phyloP scores from a whole-genome alignment of 1,139 yeast species.

The Diutina rugosa region DNA sequence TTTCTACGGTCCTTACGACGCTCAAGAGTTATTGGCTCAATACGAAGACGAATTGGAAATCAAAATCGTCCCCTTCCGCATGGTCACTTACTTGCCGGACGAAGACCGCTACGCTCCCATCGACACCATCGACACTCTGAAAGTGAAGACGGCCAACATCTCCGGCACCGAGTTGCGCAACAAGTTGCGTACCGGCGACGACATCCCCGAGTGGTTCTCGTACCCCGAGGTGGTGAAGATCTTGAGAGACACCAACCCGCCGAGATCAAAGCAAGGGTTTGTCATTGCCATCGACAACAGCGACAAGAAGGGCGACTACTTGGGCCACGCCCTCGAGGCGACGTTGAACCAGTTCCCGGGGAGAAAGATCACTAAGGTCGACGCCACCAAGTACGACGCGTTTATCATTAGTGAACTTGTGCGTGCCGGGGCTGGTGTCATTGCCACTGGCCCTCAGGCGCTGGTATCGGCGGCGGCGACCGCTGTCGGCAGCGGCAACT shows the following conservation, averaged over 20 bases:
- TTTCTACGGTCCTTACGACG: slow-evolving; percentile 95
- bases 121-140: slow-evolving; percentile 68
- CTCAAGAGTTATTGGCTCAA: slow-evolving; percentile 75
- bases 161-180: slow-evolving; percentile 93
- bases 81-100: slow-evolving; percentile 93
- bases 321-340: slow-evolving; percentile 78
- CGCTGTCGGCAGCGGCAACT: neutral
- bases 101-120: slow-evolving; percentile 93
- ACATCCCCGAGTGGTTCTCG: slow-evolving; percentile 93
- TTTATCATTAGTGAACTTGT: slow-evolving; percentile 72
- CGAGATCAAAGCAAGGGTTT: slow-evolving; percentile 82
- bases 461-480: slow-evolving; percentile 33
- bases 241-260: slow-evolving; percentile 87
- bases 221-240: slow-evolving; percentile 93
- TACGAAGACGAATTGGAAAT: slow-evolving; percentile 62
- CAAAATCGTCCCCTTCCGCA: slow-evolving; percentile 90
- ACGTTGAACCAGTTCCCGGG: slow-evolving; percentile 84
- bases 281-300: slow-evolving; percentile 46
- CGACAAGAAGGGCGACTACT: slow-evolving; percentile 20
- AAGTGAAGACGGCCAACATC: slow-evolving; percentile 75
- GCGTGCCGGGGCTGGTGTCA: slow-evolving; percentile 84
- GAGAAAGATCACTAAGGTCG: slow-evolving; percentile 66
- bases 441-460: slow-evolving; percentile 29
- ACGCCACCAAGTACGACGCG: slow-evolving; percentile 32
- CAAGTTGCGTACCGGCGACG: slow-evolving; percentile 74